Evolutionary conservation across 306 rosid genomes (phyloP).

Genomic region (Phaseolus lunatus): DNA sequence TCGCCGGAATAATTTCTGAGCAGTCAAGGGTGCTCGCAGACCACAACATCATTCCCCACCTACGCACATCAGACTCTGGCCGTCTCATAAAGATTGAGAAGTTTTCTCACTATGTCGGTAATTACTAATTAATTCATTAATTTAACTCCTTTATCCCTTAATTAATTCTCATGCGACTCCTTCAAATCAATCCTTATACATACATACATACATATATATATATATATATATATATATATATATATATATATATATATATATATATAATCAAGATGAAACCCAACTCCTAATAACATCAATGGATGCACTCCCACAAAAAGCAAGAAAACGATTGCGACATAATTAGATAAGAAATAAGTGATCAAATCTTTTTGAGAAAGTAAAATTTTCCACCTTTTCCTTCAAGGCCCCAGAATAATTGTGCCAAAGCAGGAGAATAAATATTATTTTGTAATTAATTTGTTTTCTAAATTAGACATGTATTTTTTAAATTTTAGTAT

Average conservation of each 20-base stretch:
- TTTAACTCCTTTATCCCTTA: no score
- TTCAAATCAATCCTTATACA: not conserved
- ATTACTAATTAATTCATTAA: not conserved
- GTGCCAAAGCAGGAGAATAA: not conserved
- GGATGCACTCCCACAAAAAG: not conserved
- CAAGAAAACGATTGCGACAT: not conserved
- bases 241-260: no score
- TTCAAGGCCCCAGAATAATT: not conserved
- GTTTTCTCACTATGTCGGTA: conserved; percentile 81
- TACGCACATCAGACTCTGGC: conserved; percentile 61
- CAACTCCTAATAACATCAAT: not conserved
- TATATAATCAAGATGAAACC: no score
- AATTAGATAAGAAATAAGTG: not conserved
- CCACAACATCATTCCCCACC: conserved; percentile 48
- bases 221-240: no score
- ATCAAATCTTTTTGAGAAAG: not conserved
- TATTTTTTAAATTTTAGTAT: not conserved
- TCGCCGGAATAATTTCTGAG: conserved; percentile 50
- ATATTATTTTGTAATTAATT: not conserved
- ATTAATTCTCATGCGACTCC: not conserved
- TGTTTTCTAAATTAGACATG: not conserved
- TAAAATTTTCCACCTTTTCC: not conserved
- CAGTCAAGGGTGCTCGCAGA: conserved; percentile 17
- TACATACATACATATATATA: no score
- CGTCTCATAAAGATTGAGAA: conserved; percentile 63